Percentiles rank a stretch among this genome's conserved stretches.
Conservation (phyloP, 352 stramenopile species). For the Phytophthora capsici region DNA sequence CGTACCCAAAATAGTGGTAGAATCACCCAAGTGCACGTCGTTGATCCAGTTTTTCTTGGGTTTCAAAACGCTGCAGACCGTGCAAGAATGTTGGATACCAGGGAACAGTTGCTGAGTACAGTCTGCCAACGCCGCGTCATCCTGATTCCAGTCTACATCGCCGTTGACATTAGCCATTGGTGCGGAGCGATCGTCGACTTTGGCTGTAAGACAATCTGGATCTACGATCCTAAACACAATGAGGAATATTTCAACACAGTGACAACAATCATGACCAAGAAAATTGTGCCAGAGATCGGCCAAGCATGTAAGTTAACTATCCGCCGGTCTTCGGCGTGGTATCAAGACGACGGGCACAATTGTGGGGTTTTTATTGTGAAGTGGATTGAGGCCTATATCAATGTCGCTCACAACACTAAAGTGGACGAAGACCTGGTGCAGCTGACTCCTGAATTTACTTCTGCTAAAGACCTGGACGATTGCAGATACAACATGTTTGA, state of each 20-base stretch:
- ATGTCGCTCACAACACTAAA: too few relatives aligned
- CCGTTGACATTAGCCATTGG: background rate
- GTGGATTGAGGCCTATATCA: constrained; percentile 4
- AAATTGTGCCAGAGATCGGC: background rate
- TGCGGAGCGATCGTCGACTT: constrained; percentile 6
- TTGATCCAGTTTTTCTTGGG: background rate
- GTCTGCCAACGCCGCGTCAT: background rate
- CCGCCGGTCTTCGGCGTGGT: background rate
- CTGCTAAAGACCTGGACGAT: background rate
- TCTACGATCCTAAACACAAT: constrained; percentile 5
- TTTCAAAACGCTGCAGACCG: background rate
- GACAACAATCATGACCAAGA: background rate
- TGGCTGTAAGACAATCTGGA: background rate
- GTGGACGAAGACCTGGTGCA: background rate
- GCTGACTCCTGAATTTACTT: background rate
- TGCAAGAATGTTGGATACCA: background rate
- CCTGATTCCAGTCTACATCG: background rate
- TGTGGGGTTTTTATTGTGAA: constrained; percentile 1
- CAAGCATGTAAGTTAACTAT: background rate
- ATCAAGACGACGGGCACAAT: constrained; percentile 1
- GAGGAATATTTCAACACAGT: constrained; percentile 1
- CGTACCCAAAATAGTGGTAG: background rate
- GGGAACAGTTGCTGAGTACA: background rate
- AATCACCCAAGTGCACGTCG: background rate
- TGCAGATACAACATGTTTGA: constrained; percentile 5